Base-by-base conservation (phyloP, 192 early-diverging fungal species). In the Coemansia sp. region DNA sequence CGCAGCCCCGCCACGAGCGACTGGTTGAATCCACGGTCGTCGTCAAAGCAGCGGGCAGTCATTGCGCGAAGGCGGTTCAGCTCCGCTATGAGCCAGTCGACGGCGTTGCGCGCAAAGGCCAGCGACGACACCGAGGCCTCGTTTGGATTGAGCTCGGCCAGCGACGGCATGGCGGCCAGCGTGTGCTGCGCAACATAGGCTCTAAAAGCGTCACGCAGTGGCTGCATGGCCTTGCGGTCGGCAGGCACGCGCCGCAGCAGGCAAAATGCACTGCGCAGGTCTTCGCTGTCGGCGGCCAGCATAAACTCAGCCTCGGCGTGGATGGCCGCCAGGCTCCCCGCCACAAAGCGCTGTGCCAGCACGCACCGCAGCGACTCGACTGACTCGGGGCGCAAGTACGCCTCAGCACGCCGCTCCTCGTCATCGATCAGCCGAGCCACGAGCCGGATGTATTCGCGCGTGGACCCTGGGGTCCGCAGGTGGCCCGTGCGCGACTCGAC, bases 401-500 rank as follows among this genome's bases (percentile, higher is more conserved):
- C 85, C 67, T 90, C 81, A 3, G 93, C 90, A 23, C 92, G 91
- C 17, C 74, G 84, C 66, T 94, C 92, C 79, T 96, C 95, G 50
- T 88, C 86, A 3, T 68, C 87, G 78, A 13, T 74, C 72, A 62
- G 93, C 74, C 30, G 92, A 87, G 19, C 8, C 71, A 91, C 91
- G 87, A 91, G 93, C 65, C 93, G 95, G 90, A 96, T 92, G 76
- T 96, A 96, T 53, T 96, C 95, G 26, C 89, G 86, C 17, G 94
- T 87, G 28, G 88, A 88, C 78, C 95, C 95, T 55, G 91, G 91
- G 61, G 86, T 85, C 38, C 94, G 86, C 74, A 95, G 93, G 47
- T 87, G 88, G 74, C 95, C 88, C 28, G 88, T 90, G 68, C 92
- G 91, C 60, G 13, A 28, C 30, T 88, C 85, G 67, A 87, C 89